Conservation (phyloP, 345 rosid genomes). For the Rhodamnia argentea region DNA sequence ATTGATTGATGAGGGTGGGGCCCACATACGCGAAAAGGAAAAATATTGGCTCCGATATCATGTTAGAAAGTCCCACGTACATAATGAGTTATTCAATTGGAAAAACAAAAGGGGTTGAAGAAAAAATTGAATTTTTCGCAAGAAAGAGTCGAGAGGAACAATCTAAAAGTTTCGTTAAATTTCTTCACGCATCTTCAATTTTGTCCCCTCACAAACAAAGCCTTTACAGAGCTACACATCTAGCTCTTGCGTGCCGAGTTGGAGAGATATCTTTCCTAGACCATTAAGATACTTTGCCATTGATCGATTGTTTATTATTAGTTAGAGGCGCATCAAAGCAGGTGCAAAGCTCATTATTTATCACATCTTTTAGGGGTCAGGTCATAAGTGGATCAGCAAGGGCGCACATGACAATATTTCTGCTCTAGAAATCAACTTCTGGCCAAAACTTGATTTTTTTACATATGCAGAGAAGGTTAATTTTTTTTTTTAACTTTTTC, state of each 20-base stretch:
- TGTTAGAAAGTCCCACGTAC: neutral
- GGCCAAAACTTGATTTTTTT: too few relatives aligned
- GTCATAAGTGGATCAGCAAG: neutral
- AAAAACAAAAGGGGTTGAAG: neutral
- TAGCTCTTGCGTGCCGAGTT: neutral
- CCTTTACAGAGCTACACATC: neutral
- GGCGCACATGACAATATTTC: too few relatives aligned
- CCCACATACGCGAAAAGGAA: too few relatives aligned
- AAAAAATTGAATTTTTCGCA: neutral
- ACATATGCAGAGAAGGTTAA: too few relatives aligned
- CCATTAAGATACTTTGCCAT: neutral
- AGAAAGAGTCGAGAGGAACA: neutral
- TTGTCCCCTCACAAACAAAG: neutral
- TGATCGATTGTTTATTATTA: neutral
- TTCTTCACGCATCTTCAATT: neutral
- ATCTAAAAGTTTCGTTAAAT: neutral
- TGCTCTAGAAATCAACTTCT: too few relatives aligned
- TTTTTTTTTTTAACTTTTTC: neutral
- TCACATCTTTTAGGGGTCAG: neutral
- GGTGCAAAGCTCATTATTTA: neutral
- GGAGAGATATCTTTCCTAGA: neutral
- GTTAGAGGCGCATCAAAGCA: neutral
- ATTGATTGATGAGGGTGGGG: too few relatives aligned
- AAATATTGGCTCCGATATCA: too few relatives aligned
- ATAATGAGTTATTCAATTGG: neutral